Conservation (phyloP, 2,329 filamentous ascomycete species). For the Botrytis sinoallii region DNA sequence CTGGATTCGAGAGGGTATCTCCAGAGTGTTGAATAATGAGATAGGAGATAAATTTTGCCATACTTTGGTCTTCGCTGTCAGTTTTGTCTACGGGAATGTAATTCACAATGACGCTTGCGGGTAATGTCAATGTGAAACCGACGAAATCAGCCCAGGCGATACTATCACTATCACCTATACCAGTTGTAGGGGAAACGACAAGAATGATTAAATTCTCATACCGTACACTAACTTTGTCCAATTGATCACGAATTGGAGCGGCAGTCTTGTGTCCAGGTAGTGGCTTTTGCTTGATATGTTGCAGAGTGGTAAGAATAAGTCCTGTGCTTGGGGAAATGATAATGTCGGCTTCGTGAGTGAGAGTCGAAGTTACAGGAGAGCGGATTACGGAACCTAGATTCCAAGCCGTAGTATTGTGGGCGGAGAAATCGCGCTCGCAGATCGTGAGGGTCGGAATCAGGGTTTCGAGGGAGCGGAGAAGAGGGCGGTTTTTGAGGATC, state of each 20-base stretch:
- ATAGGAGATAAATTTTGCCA: slow-evolving; percentile 54
- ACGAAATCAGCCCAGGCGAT: slow-evolving; percentile 35
- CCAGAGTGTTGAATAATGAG: slow-evolving; percentile 45
- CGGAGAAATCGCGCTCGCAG: slow-evolving; percentile 58
- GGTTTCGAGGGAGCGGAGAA: slow-evolving; percentile 51
- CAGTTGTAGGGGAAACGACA: slow-evolving; percentile 53
- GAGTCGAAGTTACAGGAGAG: slow-evolving; percentile 41
- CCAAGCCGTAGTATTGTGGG: slow-evolving; percentile 41
- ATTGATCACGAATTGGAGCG: slow-evolving; percentile 52
- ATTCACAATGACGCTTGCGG: slow-evolving; percentile 41
- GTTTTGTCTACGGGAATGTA: slow-evolving; percentile 41
- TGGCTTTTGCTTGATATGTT: slow-evolving; percentile 68
- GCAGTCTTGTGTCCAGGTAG: slow-evolving; percentile 57
- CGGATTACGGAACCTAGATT: slow-evolving; percentile 36
- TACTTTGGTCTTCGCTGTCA: slow-evolving; percentile 41
- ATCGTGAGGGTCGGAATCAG: slow-evolving; percentile 50
- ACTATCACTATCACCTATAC: slow-evolving; percentile 30
- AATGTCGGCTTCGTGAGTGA: slow-evolving; percentile 66
- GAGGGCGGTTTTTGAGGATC: slow-evolving; percentile 43
- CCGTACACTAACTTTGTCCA: slow-evolving; percentile 51
- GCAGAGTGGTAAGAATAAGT: slow-evolving; percentile 66
- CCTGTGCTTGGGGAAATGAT: slow-evolving; percentile 67
- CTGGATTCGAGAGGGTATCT: not conserved
- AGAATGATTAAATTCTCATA: slow-evolving; percentile 70
- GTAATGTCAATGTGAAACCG: slow-evolving; percentile 38